Conservation (phyloP, 768 basidiomycete genomes). For the Naganishia vishniacii region DNA sequence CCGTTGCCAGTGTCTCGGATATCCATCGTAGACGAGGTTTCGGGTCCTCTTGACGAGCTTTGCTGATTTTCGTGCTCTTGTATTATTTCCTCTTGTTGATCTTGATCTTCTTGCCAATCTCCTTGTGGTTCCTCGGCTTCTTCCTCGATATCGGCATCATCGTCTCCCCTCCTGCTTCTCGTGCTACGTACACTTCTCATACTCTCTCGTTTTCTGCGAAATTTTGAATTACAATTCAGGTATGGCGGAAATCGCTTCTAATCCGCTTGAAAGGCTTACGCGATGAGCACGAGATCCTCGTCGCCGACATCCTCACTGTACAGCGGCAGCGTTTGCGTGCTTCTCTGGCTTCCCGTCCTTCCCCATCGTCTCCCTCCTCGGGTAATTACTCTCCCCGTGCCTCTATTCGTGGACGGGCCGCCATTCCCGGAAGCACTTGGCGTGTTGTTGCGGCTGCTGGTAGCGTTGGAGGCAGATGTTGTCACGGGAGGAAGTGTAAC, state of each 20-base stretch:
- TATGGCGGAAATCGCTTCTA: not conserved
- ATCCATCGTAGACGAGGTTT: not conserved
- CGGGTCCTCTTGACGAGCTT: no score
- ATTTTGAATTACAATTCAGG: no score
- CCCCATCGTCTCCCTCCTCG: conserved; percentile 28
- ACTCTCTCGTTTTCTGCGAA: conserved; percentile 25
- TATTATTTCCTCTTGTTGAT: no score
- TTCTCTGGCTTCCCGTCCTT: conserved; percentile 25
- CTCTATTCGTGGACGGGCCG: no score
- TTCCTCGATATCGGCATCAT: conserved; percentile 13
- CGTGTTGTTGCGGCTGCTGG: not conserved
- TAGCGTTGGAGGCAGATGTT: not conserved
- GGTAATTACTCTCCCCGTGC: conserved; percentile 14
- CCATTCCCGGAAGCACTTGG: not conserved
- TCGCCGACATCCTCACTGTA: conserved; percentile 28
- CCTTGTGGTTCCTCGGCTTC: conserved; percentile 12
- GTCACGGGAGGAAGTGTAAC: conserved; percentile 2
- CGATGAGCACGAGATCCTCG: conserved; percentile 28
- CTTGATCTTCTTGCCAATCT: conserved; percentile 7
- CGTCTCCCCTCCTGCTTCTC: conserved; percentile 4
- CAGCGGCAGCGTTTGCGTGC: conserved; percentile 25
- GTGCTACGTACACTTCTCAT: conserved; percentile 17
- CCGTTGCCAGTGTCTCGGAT: no score
- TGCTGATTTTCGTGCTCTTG: not conserved
- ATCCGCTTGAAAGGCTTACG: not conserved